Base-by-base conservation (phyloP, 2,329 filamentous ascomycete genomes). In the Pezicula radicicola region DNA sequence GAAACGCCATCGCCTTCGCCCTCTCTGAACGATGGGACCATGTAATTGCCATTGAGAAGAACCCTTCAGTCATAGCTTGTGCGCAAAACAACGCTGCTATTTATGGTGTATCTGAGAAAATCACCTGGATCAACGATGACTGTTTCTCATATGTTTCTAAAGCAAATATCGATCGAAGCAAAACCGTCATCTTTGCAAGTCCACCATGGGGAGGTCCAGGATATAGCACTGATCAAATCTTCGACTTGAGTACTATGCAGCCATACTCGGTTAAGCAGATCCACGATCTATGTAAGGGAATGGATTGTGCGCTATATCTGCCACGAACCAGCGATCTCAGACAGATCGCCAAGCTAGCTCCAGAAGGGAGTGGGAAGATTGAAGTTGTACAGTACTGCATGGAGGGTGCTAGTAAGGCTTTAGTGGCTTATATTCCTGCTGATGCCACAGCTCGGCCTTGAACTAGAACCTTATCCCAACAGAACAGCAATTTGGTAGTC, bases 1-100 rank as follows among this genome's bases (percentile, higher is more conserved):
- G 92, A 50, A 99, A 99, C 68, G 83, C 88, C 21, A 97, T 99
- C 61, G 91, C 92, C n/a, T 95, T 99, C 62, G 93, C 94, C 16
- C 79, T 85, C 9, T 89, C 87, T 0, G 83, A 80, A 18, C 83
- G 85, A 57, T 99, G 91, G 88, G 81, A 85, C 48, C 85, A 83
- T 57, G 83, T 99, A 57, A 91, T 97, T 66, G 91, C 89, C 40
- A 87, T 99, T 60, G 94, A 99, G 72, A 88, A 87, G 61, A 86
- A 97, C 63, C 76, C 85, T 3, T 80, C 84, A 9, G 90, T 89
- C 1, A 79, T 99, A 6, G 85, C 87, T 43, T 99, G 95, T 70
- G 94, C 91, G 25, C 92, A 96, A 72, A 85, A 95, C 68, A 99
- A 99, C 67, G 91, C 94, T 7, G 77, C 83, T 50, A 75, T 97